These are phyloP conservation scores for Arabidopsis hybrid DNA, from an alignment of 441 rosid species.

Conservation along the genomic window DNA sequence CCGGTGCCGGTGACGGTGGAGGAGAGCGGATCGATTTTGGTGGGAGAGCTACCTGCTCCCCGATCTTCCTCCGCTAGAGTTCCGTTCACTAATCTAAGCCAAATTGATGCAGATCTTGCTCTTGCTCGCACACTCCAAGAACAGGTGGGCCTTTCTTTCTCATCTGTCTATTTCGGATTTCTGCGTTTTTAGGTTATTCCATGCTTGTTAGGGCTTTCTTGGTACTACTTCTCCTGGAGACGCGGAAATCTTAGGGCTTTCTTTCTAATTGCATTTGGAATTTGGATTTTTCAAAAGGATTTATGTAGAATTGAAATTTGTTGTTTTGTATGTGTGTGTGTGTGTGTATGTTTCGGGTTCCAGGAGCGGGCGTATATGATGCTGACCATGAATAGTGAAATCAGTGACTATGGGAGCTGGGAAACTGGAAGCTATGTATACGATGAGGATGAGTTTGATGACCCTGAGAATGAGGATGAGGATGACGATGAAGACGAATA, in stretches of 20 bases:
- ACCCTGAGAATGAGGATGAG: constrained; percentile 65
- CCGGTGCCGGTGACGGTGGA: constrained; percentile 45
- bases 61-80: constrained; percentile 58
- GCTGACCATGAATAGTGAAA: constrained; percentile 70
- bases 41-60: constrained; percentile 40
- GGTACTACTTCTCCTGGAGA: constrained; percentile 3
- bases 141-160: constrained; percentile 55
- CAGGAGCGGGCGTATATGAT: constrained; percentile 95
- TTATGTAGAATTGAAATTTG: constrained; percentile 13
- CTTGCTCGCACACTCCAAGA: constrained; percentile 96
- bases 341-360: constrained; percentile 6
- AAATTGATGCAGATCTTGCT: constrained; percentile 92
- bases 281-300: background rate
- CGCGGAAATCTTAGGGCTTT: background rate
- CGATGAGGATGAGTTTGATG: constrained; percentile 78
- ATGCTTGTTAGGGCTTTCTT: constrained; percentile 16
- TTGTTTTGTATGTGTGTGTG: constrained; percentile 10
- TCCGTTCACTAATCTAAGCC: constrained; percentile 83
- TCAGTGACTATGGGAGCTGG: constrained; percentile 88
- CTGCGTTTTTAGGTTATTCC: constrained; percentile 3
- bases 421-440: constrained; percentile 68
- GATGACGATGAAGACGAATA: constrained; percentile 50
- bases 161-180: background rate
- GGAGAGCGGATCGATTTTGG: constrained; percentile 41
- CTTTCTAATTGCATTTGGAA: constrained; percentile 7